Evolutionary conservation across 164 flowering plant genomes (phyloP).

Genomic region (Vitis cinerea): DNA sequence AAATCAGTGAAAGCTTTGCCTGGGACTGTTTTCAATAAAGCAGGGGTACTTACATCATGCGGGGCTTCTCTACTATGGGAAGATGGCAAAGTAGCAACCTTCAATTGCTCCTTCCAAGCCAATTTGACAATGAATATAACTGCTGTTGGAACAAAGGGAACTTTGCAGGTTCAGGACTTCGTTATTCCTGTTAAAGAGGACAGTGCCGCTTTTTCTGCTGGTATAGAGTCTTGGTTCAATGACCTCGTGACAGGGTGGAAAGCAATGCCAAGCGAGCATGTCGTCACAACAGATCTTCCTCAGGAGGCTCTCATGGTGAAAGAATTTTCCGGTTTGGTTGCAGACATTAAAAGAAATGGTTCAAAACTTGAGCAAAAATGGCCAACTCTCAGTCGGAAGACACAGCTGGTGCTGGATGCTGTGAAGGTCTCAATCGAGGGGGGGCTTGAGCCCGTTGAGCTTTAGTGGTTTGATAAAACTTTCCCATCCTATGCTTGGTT

Average conservation of each 20-base stretch:
- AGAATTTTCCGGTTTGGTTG: slow-evolving; percentile 58
- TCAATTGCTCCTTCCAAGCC: slow-evolving; percentile 60
- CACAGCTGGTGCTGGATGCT: slow-evolving; percentile 64
- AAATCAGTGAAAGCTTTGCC: slow-evolving; percentile 50
- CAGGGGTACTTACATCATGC: slow-evolving; percentile 62
- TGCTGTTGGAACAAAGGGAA: slow-evolving; percentile 58
- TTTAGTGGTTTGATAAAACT: slow-evolving; percentile 4
- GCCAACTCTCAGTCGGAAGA: slow-evolving; percentile 64
- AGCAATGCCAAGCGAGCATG: slow-evolving; percentile 48
- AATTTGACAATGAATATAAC: slow-evolving; percentile 59
- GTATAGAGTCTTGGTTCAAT: slow-evolving; percentile 27
- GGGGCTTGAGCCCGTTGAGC: slow-evolving; percentile 49
- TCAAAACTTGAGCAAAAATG: slow-evolving; percentile 52
- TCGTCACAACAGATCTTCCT: slow-evolving; percentile 45
- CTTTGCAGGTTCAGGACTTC: slow-evolving; percentile 52
- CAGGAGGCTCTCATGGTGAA: slow-evolving; percentile 74
- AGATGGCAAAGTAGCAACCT: slow-evolving; percentile 59
- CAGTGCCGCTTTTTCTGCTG: slow-evolving; percentile 32
- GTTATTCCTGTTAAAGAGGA: slow-evolving; percentile 63
- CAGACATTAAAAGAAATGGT: slow-evolving; percentile 35
- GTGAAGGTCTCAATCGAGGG: slow-evolving; percentile 56
- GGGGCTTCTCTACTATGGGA: slow-evolving; percentile 61
- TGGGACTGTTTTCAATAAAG: slow-evolving; percentile 47
- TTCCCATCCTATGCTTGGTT: too few species aligned
- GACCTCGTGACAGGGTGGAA: slow-evolving; percentile 46